Base-by-base conservation (phyloP, 805 yeast genomes). In the Teunomyces cretensis region DNA sequence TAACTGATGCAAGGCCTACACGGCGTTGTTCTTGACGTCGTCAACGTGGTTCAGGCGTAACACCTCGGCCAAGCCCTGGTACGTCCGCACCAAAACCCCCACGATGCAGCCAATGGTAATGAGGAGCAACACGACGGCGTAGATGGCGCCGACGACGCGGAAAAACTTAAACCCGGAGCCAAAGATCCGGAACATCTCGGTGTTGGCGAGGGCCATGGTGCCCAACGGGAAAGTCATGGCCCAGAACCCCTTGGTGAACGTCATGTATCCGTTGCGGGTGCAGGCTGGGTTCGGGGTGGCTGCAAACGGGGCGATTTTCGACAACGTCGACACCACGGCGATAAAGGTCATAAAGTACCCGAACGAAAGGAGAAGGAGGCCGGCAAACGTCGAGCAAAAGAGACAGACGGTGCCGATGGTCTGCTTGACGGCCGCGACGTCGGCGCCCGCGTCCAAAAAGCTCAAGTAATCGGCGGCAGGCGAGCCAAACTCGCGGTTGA, bases 171-270 rank as follows among this genome's bases (percentile, higher is more conserved):
- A 58, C 2, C 76, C 76, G 15, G 55, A 45, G 39, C 55, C 55
- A 26, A 47, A 49, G 13, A 39, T 41, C 19, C 41, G 38, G 50
- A 46, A 83, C 14, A 89, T 57, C 53, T 80, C 76, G 8, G 70
- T 62, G 46, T 80, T 75, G 2, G 88, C 80, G 11, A 85, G 60
- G 0, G 84, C 72, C 84, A 87, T 49, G 6, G 67, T 88, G 2
- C 96, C 97, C 54, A 89, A 56, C 3, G 96, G 97, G 83, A 90
- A 90, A 51, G 96, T 86, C 72, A 86, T 78, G 13, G 90, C 82
- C 96, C 96, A 87, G 80, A 57, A 62, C 1, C 58, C 56, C 12
- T 53, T 50, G 40, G 48, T 54, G 42, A 60, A 61, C 40, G 37
- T 43, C 30, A 61, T 50, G 31, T 53, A 41, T 27, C 30, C 36